Conservation (phyloP, 371 early-diverging fungal genomes). For the Saksenaea oblongispora region DNA sequence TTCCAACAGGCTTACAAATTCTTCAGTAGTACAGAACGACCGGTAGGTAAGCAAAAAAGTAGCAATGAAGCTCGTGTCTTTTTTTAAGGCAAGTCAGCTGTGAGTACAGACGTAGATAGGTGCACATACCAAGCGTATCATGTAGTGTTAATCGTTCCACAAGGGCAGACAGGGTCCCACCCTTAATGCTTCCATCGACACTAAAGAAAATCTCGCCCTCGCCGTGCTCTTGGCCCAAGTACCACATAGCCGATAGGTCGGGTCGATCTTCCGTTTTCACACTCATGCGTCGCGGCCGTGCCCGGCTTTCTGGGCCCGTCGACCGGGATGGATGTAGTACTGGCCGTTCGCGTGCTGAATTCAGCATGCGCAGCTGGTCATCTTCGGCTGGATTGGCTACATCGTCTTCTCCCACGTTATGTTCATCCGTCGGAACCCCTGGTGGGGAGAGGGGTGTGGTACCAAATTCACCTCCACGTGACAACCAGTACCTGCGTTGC, state of each 20-base stretch:
- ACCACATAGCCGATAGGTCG: slow-evolving; percentile 28
- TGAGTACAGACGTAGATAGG: background rate
- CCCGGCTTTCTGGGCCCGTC: slow-evolving; percentile 1
- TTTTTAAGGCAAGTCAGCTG: background rate
- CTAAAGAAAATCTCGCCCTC: slow-evolving; percentile 77
- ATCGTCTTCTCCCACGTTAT: background rate
- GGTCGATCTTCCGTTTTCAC: slow-evolving; percentile 17
- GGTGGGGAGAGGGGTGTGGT: background rate
- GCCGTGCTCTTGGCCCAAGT: slow-evolving; percentile 77
- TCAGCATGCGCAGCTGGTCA: background rate
- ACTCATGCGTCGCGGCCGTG: slow-evolving; percentile 22
- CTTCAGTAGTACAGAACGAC: slow-evolving; percentile 77
- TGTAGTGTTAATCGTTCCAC: slow-evolving; percentile 90
- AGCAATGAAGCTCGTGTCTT: slow-evolving; percentile 77
- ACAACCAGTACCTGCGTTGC: slow-evolving; percentile 34
- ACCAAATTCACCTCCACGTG: background rate
- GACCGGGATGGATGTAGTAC: background rate
- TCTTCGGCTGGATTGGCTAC: slow-evolving; percentile 7
- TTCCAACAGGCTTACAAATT: slow-evolving; percentile 72
- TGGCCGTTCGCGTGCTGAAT: background rate
- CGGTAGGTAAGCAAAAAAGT: slow-evolving; percentile 90
- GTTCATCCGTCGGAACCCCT: background rate
- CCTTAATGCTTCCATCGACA: slow-evolving; percentile 80
- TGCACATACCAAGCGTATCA: slow-evolving; percentile 52
- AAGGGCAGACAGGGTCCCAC: slow-evolving; percentile 83